Evolutionary conservation across 2,329 filamentous ascomycete species (phyloP).

Genomic region (Colletotrichum caudatum): DNA sequence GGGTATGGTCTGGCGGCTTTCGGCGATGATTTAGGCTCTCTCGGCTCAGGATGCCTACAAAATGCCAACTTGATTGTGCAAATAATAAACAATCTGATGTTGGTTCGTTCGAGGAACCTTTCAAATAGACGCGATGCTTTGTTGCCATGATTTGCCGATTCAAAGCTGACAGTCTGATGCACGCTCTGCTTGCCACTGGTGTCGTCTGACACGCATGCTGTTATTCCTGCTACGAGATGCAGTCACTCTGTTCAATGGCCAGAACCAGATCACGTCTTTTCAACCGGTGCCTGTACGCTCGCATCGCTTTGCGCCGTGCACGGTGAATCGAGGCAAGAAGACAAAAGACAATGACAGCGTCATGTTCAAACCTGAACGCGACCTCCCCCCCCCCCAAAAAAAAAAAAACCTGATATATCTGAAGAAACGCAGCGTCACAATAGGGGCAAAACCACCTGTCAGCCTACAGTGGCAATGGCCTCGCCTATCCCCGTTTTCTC

Average conservation of each 20-base stretch:
- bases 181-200: background rate
- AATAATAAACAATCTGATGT: background rate
- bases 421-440: background rate
- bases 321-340: background rate
- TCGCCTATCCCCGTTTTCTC: too few species aligned
- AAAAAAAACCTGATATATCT: background rate
- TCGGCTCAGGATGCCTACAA: background rate
- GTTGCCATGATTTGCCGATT: background rate
- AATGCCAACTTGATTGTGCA: background rate
- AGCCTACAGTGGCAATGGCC: background rate
- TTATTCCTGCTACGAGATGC: background rate
- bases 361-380: background rate
- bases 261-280: background rate
- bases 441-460: background rate
- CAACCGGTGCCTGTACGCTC: background rate
- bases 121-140: background rate
- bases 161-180: background rate
- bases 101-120: background rate
- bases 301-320: background rate
- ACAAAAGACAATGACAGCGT: background rate
- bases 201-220: background rate
- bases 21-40: background rate
- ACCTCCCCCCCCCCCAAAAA: too few species aligned
- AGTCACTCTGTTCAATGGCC: background rate
- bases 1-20: background rate